Percentiles rank a stretch among this genome's conserved stretches.
Evolutionary conservation across 257 asterid genomes (phyloP).

Genomic region (Agastache rugosa): DNA sequence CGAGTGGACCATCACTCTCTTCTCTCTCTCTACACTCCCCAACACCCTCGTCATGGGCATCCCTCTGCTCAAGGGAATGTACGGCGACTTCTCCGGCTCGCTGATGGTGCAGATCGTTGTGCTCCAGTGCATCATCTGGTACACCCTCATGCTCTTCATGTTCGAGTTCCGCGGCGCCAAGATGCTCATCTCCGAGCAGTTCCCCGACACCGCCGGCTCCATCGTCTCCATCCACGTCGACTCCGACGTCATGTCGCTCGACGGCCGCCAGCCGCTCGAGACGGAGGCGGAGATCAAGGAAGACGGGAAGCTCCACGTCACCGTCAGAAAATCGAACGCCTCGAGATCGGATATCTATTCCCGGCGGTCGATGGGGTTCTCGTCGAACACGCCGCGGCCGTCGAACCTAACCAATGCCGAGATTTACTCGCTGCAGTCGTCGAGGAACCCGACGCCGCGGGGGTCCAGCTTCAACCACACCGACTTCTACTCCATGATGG

Average conservation of each 20-base stretch:
- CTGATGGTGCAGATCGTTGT: constrained; percentile 95
- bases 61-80: constrained; percentile 86
- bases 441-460: constrained; percentile 85
- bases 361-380: constrained; percentile 65
- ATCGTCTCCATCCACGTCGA: constrained; percentile 89
- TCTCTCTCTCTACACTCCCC: constrained; percentile 84
- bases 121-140: constrained; percentile 91
- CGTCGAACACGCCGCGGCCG: constrained; percentile 75
- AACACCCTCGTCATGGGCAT: constrained; percentile 96
- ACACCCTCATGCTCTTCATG: constrained; percentile 88
- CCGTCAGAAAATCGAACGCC: constrained; percentile 79
- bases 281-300: constrained; percentile 77
- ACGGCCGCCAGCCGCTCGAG: constrained; percentile 75
- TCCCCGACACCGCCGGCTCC: constrained; percentile 84
- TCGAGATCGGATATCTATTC: constrained; percentile 82
- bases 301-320: constrained; percentile 83
- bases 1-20: constrained; percentile 91
- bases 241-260: constrained; percentile 82
- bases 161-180: constrained; percentile 83
- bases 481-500: constrained; percentile 81
- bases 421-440: constrained; percentile 85
- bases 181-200: constrained; percentile 81
- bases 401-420: constrained; percentile 84
- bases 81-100: constrained; percentile 69
- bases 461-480: constrained; percentile 89